Base-by-base conservation (phyloP, 2,329 filamentous ascomycete species). In the Didymella exigua region DNA sequence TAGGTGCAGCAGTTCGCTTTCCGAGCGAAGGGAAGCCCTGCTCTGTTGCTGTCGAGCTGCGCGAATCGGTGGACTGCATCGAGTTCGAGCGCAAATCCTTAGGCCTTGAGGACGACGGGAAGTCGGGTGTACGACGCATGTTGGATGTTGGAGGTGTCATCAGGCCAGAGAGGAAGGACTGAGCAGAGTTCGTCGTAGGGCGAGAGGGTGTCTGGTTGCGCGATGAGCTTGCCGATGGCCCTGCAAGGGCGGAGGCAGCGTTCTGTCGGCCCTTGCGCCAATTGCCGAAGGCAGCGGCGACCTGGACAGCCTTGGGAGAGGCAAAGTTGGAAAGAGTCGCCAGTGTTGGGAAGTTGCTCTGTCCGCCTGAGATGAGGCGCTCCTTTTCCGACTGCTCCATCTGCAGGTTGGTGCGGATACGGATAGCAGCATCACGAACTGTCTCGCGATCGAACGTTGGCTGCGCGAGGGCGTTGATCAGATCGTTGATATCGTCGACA, bases 341-440 rank as follows among this genome's bases (percentile, higher is more conserved):
- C 36, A 96, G 84, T 34, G 89, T 90, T 4, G 90, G 89, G 63
- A 95, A 81, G 49, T 81, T 85, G 56, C 79, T 75, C 38, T 68
- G 69, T 18, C 81, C 77, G 57, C 86, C 89, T 13, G 89, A 87
- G 77, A 90, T 84, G 0, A 91, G 88, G 56, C 95, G 85, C 75
- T 98, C 93, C 46, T 91, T 90, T 76, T 97, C 93, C 73, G 96
- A 91, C 72, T 96, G 90, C 75, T 99, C 93, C 95, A 99, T 99
- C 73, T 98, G 91, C 30, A 99, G 81, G 69, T 96, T 97, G 13
- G 95, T 91, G 72, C 91, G 91, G 57, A 99, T 87, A 48, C 95
- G 89, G 65, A 98, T 98, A 30, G 91, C 90, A 5, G 93, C 92
- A 71, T 98, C 93, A 66, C 90, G 90, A 60, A 97, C 89, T 5